A percentile compares a stretch with the other conserved stretches of the same genome.
These are phyloP conservation scores for Gardenia jasminoides DNA, from an alignment of 257 asterid genomes.

Conservation along the genomic window DNA sequence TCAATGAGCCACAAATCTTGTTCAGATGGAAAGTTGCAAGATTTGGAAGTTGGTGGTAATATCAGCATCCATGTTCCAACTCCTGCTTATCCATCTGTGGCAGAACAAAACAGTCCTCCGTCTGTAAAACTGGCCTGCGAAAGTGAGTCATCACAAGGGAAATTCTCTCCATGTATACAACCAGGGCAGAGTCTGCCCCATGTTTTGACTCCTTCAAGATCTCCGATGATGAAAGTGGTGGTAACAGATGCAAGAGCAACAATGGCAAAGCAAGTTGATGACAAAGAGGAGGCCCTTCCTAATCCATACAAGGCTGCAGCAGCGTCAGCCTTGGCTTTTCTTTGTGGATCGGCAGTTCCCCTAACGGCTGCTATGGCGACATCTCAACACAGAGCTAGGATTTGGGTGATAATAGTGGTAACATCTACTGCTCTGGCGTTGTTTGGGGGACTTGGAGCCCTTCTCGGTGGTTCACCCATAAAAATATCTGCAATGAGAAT, in stretches of 20 bases:
- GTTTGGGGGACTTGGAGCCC: constrained; percentile 54
- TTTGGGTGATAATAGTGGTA: constrained; percentile 32
- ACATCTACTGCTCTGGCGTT: constrained; percentile 36
- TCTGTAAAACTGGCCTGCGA: not conserved
- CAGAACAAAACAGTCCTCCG: constrained; percentile 4
- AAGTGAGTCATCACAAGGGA: not conserved
- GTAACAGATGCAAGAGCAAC: constrained; percentile 17
- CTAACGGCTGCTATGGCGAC: constrained; percentile 36
- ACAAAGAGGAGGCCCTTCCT: constrained; percentile 25
- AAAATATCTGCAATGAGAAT: constrained; percentile 46
- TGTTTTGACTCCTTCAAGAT: not conserved
- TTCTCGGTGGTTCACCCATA: constrained; percentile 51
- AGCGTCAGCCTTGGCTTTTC: constrained; percentile 51
- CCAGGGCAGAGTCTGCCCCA: not conserved
- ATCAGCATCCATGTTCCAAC: constrained; percentile 2
- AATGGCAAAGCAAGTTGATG: constrained; percentile 4
- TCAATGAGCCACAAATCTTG: not conserved
- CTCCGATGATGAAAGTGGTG: constrained; percentile 5
- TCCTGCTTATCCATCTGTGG: not conserved
- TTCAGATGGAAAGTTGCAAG: not conserved
- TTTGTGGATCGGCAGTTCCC: constrained; percentile 55
- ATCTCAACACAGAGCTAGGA: constrained; percentile 20
- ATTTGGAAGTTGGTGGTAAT: constrained; percentile 2
- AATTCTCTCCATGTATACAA: not conserved
- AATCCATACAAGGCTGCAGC: constrained; percentile 52